Conservation (phyloP, 1,139 yeast species). For the Geotrichum bryndzae region DNA sequence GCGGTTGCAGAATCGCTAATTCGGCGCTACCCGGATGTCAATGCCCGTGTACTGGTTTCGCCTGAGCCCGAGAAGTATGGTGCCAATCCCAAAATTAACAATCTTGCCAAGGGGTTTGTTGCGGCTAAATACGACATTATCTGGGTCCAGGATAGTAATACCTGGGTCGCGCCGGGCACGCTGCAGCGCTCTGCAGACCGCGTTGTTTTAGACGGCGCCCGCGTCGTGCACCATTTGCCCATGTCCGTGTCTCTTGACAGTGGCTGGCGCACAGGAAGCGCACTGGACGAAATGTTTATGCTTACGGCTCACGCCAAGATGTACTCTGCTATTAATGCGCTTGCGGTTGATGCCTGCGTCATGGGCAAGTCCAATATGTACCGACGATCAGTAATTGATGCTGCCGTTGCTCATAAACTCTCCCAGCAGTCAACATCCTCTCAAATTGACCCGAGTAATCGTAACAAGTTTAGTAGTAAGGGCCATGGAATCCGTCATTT, state of each 20-base stretch:
- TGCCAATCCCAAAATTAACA: conserved; percentile 86
- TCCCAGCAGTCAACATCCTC: neutral
- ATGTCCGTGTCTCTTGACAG: conserved; percentile 46
- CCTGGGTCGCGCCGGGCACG: conserved; percentile 67
- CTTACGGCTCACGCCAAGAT: conserved; percentile 81
- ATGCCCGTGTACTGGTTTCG: conserved; percentile 50
- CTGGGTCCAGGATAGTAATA: conserved; percentile 89
- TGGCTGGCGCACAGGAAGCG: conserved; percentile 48
- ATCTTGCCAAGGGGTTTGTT: conserved; percentile 69
- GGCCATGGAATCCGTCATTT: conserved; percentile 61
- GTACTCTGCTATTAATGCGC: conserved; percentile 67
- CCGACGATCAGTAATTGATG: conserved; percentile 61
- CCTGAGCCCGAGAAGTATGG: conserved; percentile 46
- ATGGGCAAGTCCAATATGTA: conserved; percentile 88
- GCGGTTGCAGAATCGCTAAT: conserved; percentile 50
- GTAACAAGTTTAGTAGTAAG: conserved; percentile 6
- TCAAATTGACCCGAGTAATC: neutral
- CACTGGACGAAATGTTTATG: conserved; percentile 79
- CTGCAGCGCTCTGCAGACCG: conserved; percentile 54
- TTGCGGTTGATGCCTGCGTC: conserved; percentile 83
- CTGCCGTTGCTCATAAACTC: conserved; percentile 43
- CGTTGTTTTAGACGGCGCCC: conserved; percentile 35
- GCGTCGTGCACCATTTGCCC: conserved; percentile 77
- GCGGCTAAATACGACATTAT: conserved; percentile 64
- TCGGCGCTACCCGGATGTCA: conserved; percentile 49